Conservation (phyloP, 2,329 filamentous ascomycete species). For the Alternaria arbusti region DNA sequence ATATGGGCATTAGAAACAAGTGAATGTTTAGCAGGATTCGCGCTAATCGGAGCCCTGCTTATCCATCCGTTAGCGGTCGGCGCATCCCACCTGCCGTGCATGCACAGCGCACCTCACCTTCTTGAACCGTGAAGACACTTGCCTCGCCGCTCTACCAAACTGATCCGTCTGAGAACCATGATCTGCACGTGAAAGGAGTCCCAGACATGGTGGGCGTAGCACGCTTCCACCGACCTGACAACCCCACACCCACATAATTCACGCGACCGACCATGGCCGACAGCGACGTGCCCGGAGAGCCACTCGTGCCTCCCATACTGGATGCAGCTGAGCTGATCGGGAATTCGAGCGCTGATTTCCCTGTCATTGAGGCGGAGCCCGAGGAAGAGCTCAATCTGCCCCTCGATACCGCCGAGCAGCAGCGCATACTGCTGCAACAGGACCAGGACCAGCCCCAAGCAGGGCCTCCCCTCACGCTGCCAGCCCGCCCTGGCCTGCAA, state of each 20-base stretch:
- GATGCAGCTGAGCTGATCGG: constrained; percentile 48
- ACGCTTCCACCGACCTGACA: constrained; percentile 19
- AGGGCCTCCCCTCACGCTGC: constrained; percentile 31
- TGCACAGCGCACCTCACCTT: constrained; percentile 10
- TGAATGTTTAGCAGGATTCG: neutral
- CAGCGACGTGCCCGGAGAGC: constrained; percentile 30
- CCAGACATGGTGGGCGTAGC: constrained; percentile 33
- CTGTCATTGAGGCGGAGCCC: constrained; percentile 41
- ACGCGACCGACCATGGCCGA: constrained; percentile 35
- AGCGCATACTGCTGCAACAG: constrained; percentile 38
- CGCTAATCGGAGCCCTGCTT: constrained; percentile 10
- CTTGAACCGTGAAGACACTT: constrained; percentile 6
- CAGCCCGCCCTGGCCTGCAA: constrained; percentile 47
- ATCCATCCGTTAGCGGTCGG: constrained; percentile 22
- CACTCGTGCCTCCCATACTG: constrained; percentile 43
- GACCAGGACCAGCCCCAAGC: constrained; percentile 17
- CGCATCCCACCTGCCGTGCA: constrained; percentile 18
- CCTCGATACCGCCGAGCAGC: constrained; percentile 47
- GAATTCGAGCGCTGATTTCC: constrained; percentile 35
- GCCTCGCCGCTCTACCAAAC: neutral
- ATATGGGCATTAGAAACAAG: neutral
- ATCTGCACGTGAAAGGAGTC: constrained; percentile 21
- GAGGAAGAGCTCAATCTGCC: constrained; percentile 42
- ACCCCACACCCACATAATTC: constrained; percentile 15
- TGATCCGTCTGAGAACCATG: constrained; percentile 18